Evolutionary conservation across 2,329 filamentous ascomycete species (phyloP).

Genomic region (Alternaria gansuensis): DNA sequence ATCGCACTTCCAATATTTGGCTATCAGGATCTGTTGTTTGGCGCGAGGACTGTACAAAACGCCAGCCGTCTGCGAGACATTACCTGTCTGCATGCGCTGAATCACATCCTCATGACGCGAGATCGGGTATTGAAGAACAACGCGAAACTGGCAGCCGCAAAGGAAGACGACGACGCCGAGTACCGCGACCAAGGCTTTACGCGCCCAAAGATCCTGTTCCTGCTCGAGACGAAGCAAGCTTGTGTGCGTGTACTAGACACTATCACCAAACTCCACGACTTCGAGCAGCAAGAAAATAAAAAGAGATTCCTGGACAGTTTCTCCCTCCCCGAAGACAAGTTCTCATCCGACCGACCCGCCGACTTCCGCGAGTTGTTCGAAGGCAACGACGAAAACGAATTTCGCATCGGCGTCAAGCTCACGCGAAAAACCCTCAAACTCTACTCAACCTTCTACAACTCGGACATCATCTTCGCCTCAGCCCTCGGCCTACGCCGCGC

Average conservation of each 20-base stretch:
- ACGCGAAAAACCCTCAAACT: constrained; percentile 95
- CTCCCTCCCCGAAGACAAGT: constrained; percentile 71
- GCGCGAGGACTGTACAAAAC: constrained; percentile 74
- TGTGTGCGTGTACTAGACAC: constrained; percentile 80
- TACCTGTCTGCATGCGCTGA: constrained; percentile 82
- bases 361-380: constrained; percentile 91
- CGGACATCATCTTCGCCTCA: constrained; percentile 91
- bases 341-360: constrained; percentile 77
- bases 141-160: constrained; percentile 74
- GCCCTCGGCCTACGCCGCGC: constrained; percentile 89
- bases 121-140: constrained; percentile 95
- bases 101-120: constrained; percentile 92
- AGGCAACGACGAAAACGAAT: constrained; percentile 97
- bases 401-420: constrained; percentile 94
- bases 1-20: constrained; percentile 78
- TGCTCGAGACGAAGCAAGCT: constrained; percentile 87
- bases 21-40: constrained; percentile 83
- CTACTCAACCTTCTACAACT: constrained; percentile 94
- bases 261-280: constrained; percentile 77
- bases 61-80: constrained; percentile 74
- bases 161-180: constrained; percentile 70
- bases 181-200: constrained; percentile 95
- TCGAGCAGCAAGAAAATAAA: constrained; percentile 93
- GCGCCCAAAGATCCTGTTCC: constrained; percentile 87
- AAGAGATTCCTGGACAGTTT: constrained; percentile 91